Base-by-base conservation (phyloP, 208 protist genomes). In the Trypanosoma boissoni region DNA sequence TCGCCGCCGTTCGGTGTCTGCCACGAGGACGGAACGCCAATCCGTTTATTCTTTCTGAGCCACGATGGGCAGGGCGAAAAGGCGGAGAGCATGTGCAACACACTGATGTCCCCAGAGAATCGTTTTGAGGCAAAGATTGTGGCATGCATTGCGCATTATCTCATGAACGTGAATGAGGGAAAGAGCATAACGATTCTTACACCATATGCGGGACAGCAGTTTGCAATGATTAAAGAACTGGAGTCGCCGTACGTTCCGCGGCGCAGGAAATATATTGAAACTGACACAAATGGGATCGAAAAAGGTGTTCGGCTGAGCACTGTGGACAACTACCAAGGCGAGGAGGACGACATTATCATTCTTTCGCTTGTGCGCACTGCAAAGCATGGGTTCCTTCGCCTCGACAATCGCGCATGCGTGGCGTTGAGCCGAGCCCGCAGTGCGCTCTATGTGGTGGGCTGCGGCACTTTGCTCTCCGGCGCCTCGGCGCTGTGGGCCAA, bases 301-400 rank as follows among this genome's bases (percentile, higher is more conserved):
- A 50, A 24, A 12, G 37, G 57, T 26, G 43, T 63, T 18, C 49
- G 31, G n/a, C 31, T 83, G 32, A 12, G 50, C n/a, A 93, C 87
- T 5, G 54, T 96, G 1, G 88, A 95, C 71, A 62, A 77, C 51
- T 94, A 71, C 61, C 89, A 96, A 45, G 88, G 89, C 16, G 73
- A 86, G 51, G 88, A 95, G 70, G 68, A 68, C 18, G 73, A 92
- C 18, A 43, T 95, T 14, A 69, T 96, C 18, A 65, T 96, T 39
- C 16, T 92, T 20, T 86, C 79, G 14, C 36, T 86, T 4, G 83
- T 93, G 16, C 76, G 90, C 28, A 84, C 64, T 6, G 29, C 21
- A 16, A 32, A 57, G 41, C 8, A 23, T 8, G 64, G 64, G 5
- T 66, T 66, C 45, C 41, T 70, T 36, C 59, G 39, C 20, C 10